These are phyloP conservation scores for Mucor sp. DNA, from an alignment of 371 early-diverging fungal genomes.

Conservation along the genomic window DNA sequence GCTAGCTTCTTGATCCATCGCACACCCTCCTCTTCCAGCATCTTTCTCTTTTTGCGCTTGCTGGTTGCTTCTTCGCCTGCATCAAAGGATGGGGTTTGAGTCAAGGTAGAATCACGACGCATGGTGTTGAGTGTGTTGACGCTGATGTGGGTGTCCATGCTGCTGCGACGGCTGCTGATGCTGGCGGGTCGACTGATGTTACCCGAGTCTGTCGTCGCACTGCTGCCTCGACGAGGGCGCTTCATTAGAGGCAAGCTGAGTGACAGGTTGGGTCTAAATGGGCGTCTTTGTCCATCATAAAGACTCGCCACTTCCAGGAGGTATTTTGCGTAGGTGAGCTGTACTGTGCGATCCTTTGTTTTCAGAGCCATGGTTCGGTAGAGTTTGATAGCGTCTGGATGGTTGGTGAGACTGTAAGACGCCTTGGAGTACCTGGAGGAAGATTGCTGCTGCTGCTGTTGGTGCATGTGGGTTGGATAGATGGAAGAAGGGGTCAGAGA, in stretches of 20 bases:
- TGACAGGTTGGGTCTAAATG: constrained; percentile 13
- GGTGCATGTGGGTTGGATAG: neutral
- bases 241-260: constrained; percentile 6
- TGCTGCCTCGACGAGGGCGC: neutral
- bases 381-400: constrained; percentile 59
- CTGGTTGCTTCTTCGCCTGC: constrained; percentile 1
- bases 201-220: neutral
- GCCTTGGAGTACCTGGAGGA: constrained; percentile 37
- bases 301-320: constrained; percentile 59
- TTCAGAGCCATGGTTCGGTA: constrained; percentile 77
- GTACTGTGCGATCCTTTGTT: constrained; percentile 76
- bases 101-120: constrained; percentile 4
- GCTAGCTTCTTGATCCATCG: constrained; percentile 76
- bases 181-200: constrained; percentile 4
- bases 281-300: constrained; percentile 19
- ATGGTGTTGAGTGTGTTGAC: neutral
- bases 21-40: constrained; percentile 60
- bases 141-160: constrained; percentile 16
- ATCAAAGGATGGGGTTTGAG: neutral
- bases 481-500: constrained; percentile 15
- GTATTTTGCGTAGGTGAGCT: constrained; percentile 85
- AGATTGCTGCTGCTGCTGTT: neutral
- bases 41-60: constrained; percentile 25
- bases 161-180: constrained; percentile 20
- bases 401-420: constrained; percentile 63